Percentiles rank a stretch among this genome's conserved stretches.
Evolutionary conservation across 1,139 yeast species (phyloP).

Genomic region (Hyphopichia khmerensis): DNA sequence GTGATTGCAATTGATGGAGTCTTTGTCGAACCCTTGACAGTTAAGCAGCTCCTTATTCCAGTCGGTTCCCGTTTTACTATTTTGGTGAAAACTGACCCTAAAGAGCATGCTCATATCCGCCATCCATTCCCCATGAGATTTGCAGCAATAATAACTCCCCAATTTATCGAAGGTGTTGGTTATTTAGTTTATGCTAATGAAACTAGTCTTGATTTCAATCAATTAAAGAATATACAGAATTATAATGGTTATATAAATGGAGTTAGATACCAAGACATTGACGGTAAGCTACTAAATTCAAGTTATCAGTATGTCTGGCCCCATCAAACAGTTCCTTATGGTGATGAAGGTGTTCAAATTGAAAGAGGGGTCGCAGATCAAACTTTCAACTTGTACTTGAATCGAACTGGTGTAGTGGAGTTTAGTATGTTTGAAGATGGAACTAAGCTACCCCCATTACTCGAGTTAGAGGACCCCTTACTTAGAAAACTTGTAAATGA

Average conservation of each 20-base stretch:
- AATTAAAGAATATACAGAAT: conserved; percentile 6
- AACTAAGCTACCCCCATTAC: conserved; percentile 15
- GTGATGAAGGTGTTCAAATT: conserved; percentile 6
- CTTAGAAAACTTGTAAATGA: conserved; percentile 6
- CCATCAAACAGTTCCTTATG: conserved; percentile 16
- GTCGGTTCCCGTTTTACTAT: conserved; percentile 29
- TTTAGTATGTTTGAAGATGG: conserved; percentile 28
- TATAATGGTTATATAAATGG: conserved; percentile 10
- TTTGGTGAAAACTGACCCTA: conserved; percentile 21
- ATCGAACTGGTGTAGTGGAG: conserved; percentile 22
- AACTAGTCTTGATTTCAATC: conserved; percentile 4
- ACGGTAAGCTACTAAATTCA: conserved; percentile 13
- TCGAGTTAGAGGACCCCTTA: conserved; percentile 17
- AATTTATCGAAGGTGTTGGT: conserved; percentile 28
- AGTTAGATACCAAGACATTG: conserved; percentile 15
- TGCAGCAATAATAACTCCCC: conserved; percentile 29
- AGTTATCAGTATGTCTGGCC: conserved; percentile 14
- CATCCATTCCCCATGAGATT: conserved; percentile 23
- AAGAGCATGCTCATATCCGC: conserved; percentile 10
- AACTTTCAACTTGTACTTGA: conserved; percentile 21
- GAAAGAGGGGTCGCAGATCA: conserved; percentile 17
- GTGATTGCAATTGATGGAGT: conserved; percentile 33
- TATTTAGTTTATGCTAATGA: conserved; percentile 20
- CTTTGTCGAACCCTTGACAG: conserved; percentile 23
- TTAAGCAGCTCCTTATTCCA: conserved; percentile 24